phyloP scores from a whole-genome alignment of 306 rosid species.

The Luffa acutangula region DNA sequence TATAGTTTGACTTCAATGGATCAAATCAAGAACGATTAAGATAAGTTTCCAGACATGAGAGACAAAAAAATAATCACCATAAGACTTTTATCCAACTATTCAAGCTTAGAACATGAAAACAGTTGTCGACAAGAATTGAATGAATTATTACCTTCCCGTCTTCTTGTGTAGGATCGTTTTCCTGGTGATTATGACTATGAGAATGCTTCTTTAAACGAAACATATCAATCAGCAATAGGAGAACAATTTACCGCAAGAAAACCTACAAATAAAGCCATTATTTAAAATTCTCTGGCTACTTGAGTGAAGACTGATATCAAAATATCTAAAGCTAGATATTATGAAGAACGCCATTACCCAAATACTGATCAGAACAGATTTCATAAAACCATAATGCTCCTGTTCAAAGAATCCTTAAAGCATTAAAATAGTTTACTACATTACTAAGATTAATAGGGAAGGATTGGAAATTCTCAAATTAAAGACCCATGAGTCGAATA shows the following conservation, averaged over 20 bases:
- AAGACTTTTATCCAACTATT: not conserved
- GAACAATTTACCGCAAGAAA: not conserved
- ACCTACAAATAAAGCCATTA: not conserved
- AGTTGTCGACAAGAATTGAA: not conserved
- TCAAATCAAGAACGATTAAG: not conserved
- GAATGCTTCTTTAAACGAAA: slow-evolving; percentile 25
- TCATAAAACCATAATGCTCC: too few relatives aligned
- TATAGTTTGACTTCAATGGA: not conserved
- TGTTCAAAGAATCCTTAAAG: too few relatives aligned
- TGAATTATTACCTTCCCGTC: slow-evolving; percentile 21
- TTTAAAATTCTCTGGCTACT: not conserved
- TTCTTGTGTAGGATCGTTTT: slow-evolving; percentile 17
- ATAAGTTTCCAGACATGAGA: not conserved
- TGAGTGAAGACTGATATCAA: not conserved
- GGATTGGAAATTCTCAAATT: not conserved
- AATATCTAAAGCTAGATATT: too few relatives aligned
- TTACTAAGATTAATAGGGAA: not conserved
- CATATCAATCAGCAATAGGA: slow-evolving; percentile 9
- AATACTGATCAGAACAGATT: too few relatives aligned
- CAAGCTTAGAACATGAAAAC: not conserved
- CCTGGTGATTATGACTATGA: slow-evolving; percentile 20
- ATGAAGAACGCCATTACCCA: too few relatives aligned
- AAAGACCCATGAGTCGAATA: not conserved
- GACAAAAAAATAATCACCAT: not conserved
- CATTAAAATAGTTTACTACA: too few relatives aligned